A percentile compares a stretch with the other conserved stretches of the same genome.
Evolutionary conservation across 257 asterid genomes (phyloP).

Genomic region (Scutellaria minor): DNA sequence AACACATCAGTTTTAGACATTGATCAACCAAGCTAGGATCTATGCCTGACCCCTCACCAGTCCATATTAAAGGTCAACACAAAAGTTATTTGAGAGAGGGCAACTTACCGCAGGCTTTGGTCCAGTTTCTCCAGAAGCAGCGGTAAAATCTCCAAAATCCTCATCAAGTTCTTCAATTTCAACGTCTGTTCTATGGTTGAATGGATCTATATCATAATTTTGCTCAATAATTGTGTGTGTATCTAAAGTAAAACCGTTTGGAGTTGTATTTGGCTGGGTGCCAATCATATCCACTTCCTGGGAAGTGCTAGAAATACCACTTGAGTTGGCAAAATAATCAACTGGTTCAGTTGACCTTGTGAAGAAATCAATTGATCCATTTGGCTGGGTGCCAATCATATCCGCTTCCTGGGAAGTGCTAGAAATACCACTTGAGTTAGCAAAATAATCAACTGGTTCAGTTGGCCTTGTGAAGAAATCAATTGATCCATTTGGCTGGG

Average conservation of each 20-base stretch:
- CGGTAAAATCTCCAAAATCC: conserved; percentile 70
- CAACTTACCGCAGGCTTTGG: conserved; percentile 48
- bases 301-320: conserved; percentile 43
- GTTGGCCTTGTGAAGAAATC: conserved; percentile 41
- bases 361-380: conserved; percentile 43
- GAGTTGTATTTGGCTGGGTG: conserved; percentile 40
- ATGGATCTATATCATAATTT: conserved; percentile 32
- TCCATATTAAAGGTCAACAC: not conserved
- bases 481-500: conserved; percentile 32
- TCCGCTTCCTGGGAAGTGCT: conserved; percentile 42
- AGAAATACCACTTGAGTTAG: conserved; percentile 46
- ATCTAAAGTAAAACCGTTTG: conserved; percentile 40
- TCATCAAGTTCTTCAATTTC: conserved; percentile 53
- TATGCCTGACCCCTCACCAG: conserved; percentile 1
- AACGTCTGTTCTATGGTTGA: conserved; percentile 39
- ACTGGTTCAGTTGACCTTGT: conserved; percentile 40
- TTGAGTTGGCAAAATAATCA: conserved; percentile 49
- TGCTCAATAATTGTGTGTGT: conserved; percentile 39
- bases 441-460: conserved; percentile 47
- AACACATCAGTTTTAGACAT: conserved; percentile 14
- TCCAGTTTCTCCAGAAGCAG: conserved; percentile 56
- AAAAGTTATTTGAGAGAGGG: conserved; percentile 10
- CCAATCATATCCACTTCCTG: conserved; percentile 44
- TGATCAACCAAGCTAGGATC: conserved; percentile 12
- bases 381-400: conserved; percentile 44